Conservation (phyloP, 371 early-diverging fungal species). For the Mucor irregularis region DNA sequence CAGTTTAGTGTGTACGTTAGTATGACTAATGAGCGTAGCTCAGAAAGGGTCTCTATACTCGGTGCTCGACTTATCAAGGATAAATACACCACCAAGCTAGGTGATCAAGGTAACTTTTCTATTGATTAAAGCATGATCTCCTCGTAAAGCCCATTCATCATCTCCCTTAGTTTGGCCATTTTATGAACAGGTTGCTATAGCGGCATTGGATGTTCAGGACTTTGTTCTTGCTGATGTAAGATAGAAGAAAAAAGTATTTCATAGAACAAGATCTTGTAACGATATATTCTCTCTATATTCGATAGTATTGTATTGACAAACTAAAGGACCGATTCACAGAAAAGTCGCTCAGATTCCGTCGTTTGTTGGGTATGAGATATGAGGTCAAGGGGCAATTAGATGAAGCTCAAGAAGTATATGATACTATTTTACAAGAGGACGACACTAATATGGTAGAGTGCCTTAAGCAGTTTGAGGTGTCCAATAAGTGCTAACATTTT, state of each 20-base stretch:
- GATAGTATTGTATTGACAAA: constrained; percentile 56
- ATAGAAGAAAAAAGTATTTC: neutral
- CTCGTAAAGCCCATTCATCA: neutral
- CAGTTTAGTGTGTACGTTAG: too few species aligned
- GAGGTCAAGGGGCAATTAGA: constrained; percentile 74
- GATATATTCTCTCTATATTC: neutral
- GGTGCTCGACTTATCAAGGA: constrained; percentile 40
- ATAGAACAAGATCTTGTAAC: neutral
- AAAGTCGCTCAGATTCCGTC: constrained; percentile 65
- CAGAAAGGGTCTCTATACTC: constrained; percentile 33
- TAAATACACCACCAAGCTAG: constrained; percentile 30
- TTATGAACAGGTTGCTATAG: constrained; percentile 80
- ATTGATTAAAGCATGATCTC: neutral
- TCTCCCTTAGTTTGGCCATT: constrained; percentile 66
- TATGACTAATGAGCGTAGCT: constrained; percentile 36
- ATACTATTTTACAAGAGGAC: constrained; percentile 63
- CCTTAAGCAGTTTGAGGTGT: too few species aligned
- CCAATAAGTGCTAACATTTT: too few species aligned
- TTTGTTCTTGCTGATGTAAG: constrained; percentile 63
- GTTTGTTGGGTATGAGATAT: constrained; percentile 65
- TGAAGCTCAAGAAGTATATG: constrained; percentile 65
- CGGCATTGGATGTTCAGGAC: constrained; percentile 79
- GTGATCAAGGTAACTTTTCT: constrained; percentile 46
- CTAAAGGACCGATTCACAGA: constrained; percentile 65
- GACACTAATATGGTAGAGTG: constrained; percentile 68